Base-by-base conservation (phyloP, 176 grass and related monocot genomes). In the Puccinellia tenuiflora region DNA sequence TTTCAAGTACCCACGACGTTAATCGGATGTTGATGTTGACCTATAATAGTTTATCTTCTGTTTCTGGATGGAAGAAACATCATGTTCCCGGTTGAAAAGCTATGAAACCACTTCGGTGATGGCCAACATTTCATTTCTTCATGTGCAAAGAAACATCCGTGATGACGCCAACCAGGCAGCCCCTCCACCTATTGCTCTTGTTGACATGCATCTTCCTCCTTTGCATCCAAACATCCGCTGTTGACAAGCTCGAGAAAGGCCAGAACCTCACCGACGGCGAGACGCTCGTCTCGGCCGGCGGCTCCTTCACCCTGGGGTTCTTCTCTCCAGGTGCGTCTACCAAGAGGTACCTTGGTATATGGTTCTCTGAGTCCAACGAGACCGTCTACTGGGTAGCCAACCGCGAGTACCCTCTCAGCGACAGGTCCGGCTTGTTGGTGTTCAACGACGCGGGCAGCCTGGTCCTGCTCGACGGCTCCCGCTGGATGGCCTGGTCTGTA, bases 311-410 rank as follows among this genome's bases (percentile, higher is more conserved):
- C 9, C 43, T 92, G 15, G 86, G 86, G 9, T 88, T 92, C 83
- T 86, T 88, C 83, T 85, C 83, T 0, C 68, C 75, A 2, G 72
- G 57, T 1, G 38, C 0, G 68, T 15, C 33, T 5, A 31, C 3
- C 11, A 43, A 21, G n/a, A 48, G 84, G 3, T 88, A 86, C 83
- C 59, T 84, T 3, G 86, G 83, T 0, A 14, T 86, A 34, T 86
- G 86, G 90, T 92, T 78, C 63, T 26, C 78, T 3, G 42, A 34
- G 20, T 86, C 60, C 0, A 26, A 21, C n/a, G 20, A 2, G 18
- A 18, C 60, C n/a, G 47, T 92, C 0, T 40, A 65, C 20, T 92
- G 86, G 86, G 83, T 88, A 0, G 90, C 90, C 60, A 92, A 88
- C 61, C 84, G 90, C 0, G 86, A 80, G 0, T 15, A 16, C 0